Percentiles rank a stretch among this genome's conserved stretches.
Conservation (phyloP, 225 moss, liverwort and hornwort genomes). For the Climacium dendroides region DNA sequence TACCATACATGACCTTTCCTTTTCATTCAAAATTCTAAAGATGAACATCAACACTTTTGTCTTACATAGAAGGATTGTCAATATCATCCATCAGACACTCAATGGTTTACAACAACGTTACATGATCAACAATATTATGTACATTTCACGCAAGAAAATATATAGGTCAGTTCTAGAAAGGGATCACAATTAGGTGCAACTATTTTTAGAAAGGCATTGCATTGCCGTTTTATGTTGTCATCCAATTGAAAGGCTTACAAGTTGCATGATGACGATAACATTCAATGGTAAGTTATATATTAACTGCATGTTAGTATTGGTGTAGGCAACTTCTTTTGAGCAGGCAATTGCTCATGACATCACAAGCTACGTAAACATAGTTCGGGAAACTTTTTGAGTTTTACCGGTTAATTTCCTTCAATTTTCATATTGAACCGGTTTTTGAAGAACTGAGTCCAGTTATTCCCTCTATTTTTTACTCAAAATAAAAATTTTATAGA, state of each 20-base stretch:
- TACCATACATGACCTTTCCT: fast-evolving
- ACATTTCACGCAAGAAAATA: fast-evolving
- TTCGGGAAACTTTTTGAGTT: too few relatives aligned
- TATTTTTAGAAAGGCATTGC: too few relatives aligned
- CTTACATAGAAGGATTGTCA: fast-evolving
- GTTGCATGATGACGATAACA: too few relatives aligned
- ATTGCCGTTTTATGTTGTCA: background rate
- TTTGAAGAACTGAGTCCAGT: too few relatives aligned
- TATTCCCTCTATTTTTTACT: too few relatives aligned
- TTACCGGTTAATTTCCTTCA: too few relatives aligned
- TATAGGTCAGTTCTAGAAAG: fast-evolving
- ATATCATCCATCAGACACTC: background rate
- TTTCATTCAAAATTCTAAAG: too few relatives aligned
- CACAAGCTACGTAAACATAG: too few relatives aligned
- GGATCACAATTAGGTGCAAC: background rate
- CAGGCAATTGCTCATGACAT: background rate
- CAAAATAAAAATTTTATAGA: too few relatives aligned
- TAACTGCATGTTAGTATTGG: background rate
- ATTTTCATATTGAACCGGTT: too few relatives aligned
- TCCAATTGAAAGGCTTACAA: too few relatives aligned
- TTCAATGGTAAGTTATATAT: background rate
- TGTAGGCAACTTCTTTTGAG: background rate
- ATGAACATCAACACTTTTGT: background rate
- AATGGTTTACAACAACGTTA: fast-evolving
- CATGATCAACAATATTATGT: too few relatives aligned